A percentile compares a stretch with the other conserved stretches of the same genome.
phyloP scores from a whole-genome alignment of 176 grass and related monocot genomes.

The Ensete ventricosum region DNA sequence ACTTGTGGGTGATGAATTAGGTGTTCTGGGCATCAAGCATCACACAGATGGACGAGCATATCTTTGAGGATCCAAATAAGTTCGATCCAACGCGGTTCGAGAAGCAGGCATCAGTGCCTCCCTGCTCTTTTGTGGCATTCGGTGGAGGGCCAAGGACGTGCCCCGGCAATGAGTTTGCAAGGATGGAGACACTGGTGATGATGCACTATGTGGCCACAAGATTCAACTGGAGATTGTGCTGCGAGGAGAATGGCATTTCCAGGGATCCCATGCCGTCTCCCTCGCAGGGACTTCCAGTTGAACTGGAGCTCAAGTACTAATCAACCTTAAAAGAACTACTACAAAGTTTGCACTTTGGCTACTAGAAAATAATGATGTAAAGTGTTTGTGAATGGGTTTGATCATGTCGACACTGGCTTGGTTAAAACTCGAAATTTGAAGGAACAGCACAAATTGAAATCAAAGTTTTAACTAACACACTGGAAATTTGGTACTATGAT shows the following conservation, averaged over 20 bases:
- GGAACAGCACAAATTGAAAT: too few relatives aligned
- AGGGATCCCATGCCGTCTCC: too few relatives aligned
- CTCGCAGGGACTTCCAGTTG: too few relatives aligned
- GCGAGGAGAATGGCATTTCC: background rate
- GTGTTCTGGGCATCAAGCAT: conserved; percentile 34
- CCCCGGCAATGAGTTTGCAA: conserved; percentile 29
- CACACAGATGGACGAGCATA: conserved; percentile 32
- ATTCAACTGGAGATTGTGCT: conserved; percentile 33
- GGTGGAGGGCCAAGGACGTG: conserved; percentile 33
- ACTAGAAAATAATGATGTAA: too few relatives aligned
- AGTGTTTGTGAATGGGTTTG: too few relatives aligned
- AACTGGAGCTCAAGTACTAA: too few relatives aligned
- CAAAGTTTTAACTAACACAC: too few relatives aligned
- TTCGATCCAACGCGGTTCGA: conserved; percentile 34
- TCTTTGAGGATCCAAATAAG: conserved; percentile 31
- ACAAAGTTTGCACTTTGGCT: too few relatives aligned
- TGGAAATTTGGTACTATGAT: too few relatives aligned
- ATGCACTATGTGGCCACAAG: conserved; percentile 30
- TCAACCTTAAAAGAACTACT: too few relatives aligned
- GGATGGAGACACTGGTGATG: conserved; percentile 37
- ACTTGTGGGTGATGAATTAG: background rate
- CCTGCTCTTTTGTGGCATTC: conserved; percentile 40
- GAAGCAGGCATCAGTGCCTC: conserved; percentile 6
- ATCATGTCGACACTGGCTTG: too few relatives aligned
- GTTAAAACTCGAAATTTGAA: too few relatives aligned